Percentiles rank a stretch among this genome's conserved stretches.
Conservation (phyloP, 768 basidiomycete genomes). For the Phanerochaete sordida region DNA sequence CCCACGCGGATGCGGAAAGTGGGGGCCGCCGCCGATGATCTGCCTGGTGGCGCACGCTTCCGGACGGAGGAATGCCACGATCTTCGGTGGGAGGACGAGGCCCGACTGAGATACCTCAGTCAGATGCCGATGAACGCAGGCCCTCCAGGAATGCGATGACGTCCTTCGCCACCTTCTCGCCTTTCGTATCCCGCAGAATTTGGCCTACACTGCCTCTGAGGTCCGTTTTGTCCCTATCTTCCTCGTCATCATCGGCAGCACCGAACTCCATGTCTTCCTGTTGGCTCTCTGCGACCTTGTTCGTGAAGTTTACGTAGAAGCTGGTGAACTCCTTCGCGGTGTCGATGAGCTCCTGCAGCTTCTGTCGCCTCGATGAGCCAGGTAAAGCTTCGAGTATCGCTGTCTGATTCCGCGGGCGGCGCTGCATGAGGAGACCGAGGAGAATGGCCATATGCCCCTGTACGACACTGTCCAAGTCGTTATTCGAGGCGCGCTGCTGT, state of each 20-base stretch:
- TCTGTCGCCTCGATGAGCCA: conserved; percentile 26
- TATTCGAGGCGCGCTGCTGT: conserved; percentile 30
- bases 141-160: conserved; percentile 54
- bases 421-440: conserved; percentile 49
- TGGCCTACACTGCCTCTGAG: conserved; percentile 1
- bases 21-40: neutral
- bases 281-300: conserved; percentile 20
- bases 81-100: neutral
- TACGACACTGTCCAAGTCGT: conserved; percentile 43
- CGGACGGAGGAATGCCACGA: neutral
- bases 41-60: neutral
- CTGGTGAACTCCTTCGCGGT: conserved; percentile 38
- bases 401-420: conserved; percentile 28
- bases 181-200: conserved; percentile 20
- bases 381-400: conserved; percentile 33
- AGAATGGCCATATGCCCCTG: conserved; percentile 75
- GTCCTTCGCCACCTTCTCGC: conserved; percentile 29
- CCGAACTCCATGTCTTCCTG: conserved; percentile 8
- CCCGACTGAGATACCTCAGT: conserved; percentile 1
- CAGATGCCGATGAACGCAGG: conserved; percentile 22
- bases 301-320: conserved; percentile 35
- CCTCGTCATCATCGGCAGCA: neutral
- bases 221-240: neutral
- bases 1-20: neutral
- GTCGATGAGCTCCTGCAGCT: conserved; percentile 30